Evolutionary conservation across 1,284 basidiomycete species (phyloP).

Genomic region (Leccinum variabile): DNA sequence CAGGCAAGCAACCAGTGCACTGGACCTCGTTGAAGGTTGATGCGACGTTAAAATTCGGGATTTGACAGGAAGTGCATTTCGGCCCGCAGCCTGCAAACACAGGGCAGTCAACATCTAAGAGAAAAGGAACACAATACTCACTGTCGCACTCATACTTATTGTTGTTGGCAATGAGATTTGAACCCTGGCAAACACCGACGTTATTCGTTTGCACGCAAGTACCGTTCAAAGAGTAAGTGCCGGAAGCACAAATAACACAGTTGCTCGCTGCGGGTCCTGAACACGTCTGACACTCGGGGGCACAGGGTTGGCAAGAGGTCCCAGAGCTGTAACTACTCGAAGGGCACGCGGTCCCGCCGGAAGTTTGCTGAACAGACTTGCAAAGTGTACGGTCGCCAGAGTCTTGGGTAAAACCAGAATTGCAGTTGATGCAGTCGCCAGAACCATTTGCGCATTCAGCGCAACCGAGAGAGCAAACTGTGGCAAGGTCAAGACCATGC

Average conservation of each 20-base stretch:
- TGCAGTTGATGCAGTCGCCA: slow-evolving; percentile 72
- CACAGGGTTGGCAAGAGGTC: slow-evolving; percentile 57
- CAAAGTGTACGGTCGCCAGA: slow-evolving; percentile 69
- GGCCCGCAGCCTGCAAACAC: slow-evolving; percentile 61
- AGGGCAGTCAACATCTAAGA: not conserved
- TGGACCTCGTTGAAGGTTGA: slow-evolving; percentile 66
- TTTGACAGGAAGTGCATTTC: slow-evolving; percentile 75
- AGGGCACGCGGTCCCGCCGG: slow-evolving; percentile 59
- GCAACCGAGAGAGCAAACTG: slow-evolving; percentile 73
- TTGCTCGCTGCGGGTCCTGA: slow-evolving; percentile 65
- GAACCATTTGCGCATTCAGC: slow-evolving; percentile 61
- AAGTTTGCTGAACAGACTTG: slow-evolving; percentile 49
- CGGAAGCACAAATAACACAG: slow-evolving; percentile 64
- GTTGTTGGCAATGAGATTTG: slow-evolving; percentile 75
- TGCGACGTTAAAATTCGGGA: slow-evolving; percentile 64
- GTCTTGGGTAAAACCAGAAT: slow-evolving; percentile 62
- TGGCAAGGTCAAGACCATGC: slow-evolving; percentile 16
- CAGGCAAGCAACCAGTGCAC: slow-evolving; percentile 76
- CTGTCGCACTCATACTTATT: slow-evolving; percentile 78
- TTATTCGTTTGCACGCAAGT: slow-evolving; percentile 62
- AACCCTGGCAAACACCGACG: slow-evolving; percentile 70
- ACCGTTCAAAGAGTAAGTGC: slow-evolving; percentile 61
- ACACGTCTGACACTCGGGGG: slow-evolving; percentile 68
- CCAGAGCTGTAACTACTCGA: slow-evolving; percentile 63
- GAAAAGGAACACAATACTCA: slow-evolving; percentile 41